These are phyloP conservation scores for Echinosophora koreensis DNA, from an alignment of 306 rosid species.

Conservation along the genomic window DNA sequence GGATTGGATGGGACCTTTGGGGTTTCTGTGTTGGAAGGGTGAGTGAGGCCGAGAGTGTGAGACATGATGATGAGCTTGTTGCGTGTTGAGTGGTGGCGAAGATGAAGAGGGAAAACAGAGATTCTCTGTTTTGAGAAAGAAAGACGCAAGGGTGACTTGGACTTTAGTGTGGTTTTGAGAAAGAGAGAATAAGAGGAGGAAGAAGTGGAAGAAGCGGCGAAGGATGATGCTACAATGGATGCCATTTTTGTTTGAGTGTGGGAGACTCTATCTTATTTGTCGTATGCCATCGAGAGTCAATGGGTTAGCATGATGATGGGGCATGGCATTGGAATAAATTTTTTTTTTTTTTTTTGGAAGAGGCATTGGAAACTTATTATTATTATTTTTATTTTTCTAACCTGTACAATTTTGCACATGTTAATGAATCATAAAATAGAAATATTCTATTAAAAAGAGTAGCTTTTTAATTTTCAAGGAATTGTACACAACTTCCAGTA, in stretches of 20 bases:
- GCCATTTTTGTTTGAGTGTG: slow-evolving; percentile 61
- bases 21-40: slow-evolving; percentile 58
- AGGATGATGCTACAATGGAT: slow-evolving; percentile 58
- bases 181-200: slow-evolving; percentile 53
- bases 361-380: too few relatives aligned
- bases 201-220: slow-evolving; percentile 35
- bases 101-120: slow-evolving; percentile 46
- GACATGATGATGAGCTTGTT: slow-evolving; percentile 61
- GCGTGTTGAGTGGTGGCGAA: slow-evolving; percentile 47
- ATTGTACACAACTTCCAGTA: too few relatives aligned
- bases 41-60: slow-evolving; percentile 89
- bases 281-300: slow-evolving; percentile 40
- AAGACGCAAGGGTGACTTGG: slow-evolving; percentile 42
- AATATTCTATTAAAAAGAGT: too few relatives aligned
- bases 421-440: too few relatives aligned
- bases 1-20: slow-evolving; percentile 55
- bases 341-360: too few relatives aligned
- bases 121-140: slow-evolving; percentile 22
- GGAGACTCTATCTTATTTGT: slow-evolving; percentile 54
- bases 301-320: too few relatives aligned
- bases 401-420: too few relatives aligned
- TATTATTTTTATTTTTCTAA: too few relatives aligned
- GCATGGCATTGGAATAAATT: too few relatives aligned
- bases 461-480: too few relatives aligned
- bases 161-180: slow-evolving; percentile 41